Conservation (phyloP, 2,329 filamentous ascomycete genomes). For the Epichloe typhina region DNA sequence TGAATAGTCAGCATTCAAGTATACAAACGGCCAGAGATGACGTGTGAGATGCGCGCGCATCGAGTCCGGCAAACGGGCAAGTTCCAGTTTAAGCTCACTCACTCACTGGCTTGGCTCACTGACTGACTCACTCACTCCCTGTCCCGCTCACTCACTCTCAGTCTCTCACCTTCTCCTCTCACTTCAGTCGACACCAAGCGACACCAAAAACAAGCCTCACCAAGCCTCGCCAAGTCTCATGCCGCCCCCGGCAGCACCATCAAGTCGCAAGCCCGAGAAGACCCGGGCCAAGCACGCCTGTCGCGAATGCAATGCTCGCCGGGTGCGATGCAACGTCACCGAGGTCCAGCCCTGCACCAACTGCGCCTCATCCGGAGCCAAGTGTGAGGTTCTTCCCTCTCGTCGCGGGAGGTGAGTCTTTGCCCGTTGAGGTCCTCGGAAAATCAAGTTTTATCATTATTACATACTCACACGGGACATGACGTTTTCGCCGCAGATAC, state of each 20-base stretch:
- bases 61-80: too few species aligned
- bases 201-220: too few species aligned
- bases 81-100: not conserved
- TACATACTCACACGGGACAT: too few species aligned
- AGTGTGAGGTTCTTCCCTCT: constrained; percentile 21
- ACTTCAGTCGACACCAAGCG: not conserved
- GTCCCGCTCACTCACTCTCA: not conserved
- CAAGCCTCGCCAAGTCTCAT: not conserved
- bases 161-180: not conserved
- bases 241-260: not conserved
- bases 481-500: constrained; percentile 9
- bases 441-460: too few species aligned
- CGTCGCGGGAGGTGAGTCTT: constrained; percentile 18
- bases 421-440: too few species aligned
- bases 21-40: too few species aligned
- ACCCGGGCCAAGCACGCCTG: constrained; percentile 23
- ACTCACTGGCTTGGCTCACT: not conserved
- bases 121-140: not conserved
- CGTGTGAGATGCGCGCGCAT: too few species aligned
- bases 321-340: constrained; percentile 23
- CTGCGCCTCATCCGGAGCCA: constrained; percentile 13
- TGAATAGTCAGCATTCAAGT: too few species aligned
- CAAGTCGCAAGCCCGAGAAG: constrained; percentile 17
- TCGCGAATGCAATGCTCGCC: constrained; percentile 20
- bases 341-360: constrained; percentile 21